A percentile compares a stretch with the other conserved stretches of the same genome.
phyloP scores from a whole-genome alignment of 257 asterid species.

The Solanum piurae region DNA sequence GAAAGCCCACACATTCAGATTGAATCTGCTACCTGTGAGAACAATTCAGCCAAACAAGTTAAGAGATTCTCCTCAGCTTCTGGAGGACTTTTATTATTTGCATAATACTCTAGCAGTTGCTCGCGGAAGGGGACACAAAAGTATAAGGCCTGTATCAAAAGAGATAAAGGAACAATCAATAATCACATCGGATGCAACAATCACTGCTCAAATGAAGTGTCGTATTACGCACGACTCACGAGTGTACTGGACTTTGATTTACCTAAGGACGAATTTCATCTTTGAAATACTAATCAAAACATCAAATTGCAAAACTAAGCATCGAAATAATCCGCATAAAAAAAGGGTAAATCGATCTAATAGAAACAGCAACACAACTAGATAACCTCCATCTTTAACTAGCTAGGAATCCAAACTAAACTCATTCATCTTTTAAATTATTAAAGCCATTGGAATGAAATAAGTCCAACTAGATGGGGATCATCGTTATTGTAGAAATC shows the following conservation, averaged over 20 bases:
- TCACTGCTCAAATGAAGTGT: background rate
- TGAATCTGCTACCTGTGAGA: conserved; percentile 50
- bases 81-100: conserved; percentile 37
- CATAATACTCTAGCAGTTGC: conserved; percentile 65
- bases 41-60: conserved; percentile 85
- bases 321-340: background rate
- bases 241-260: background rate
- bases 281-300: background rate
- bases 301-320: background rate
- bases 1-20: background rate
- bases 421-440: background rate
- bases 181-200: background rate
- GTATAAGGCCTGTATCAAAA: conserved; percentile 58
- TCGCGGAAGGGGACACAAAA: conserved; percentile 90
- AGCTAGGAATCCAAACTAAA: background rate
- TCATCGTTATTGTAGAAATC: background rate
- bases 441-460: background rate
- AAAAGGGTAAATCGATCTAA: background rate
- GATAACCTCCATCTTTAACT: background rate
- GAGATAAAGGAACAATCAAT: background rate
- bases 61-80: conserved; percentile 77
- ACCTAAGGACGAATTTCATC: background rate
- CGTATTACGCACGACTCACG: background rate
- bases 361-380: background rate
- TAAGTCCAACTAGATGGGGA: background rate